Evolutionary conservation across 2,329 filamentous ascomycete genomes (phyloP).

Genomic region (Aureobasidium musti): DNA sequence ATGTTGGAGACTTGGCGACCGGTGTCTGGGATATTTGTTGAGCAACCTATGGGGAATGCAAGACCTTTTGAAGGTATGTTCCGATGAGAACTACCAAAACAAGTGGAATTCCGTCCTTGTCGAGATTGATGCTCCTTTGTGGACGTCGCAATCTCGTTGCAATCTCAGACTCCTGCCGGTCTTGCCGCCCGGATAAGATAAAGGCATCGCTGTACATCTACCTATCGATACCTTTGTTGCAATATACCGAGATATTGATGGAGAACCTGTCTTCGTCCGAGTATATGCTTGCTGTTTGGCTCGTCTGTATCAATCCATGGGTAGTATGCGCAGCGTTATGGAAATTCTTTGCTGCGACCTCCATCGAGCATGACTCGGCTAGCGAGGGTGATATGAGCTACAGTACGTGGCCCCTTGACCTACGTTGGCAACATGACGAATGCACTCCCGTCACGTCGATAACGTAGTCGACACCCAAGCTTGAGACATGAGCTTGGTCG

Average conservation of each 20-base stretch:
- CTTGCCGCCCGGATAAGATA: conserved; percentile 17
- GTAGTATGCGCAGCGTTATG: background rate
- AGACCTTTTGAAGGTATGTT: conserved; percentile 5
- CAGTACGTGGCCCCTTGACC: too few relatives aligned
- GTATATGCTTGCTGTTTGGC: background rate
- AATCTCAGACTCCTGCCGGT: background rate
- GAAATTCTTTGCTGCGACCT: background rate
- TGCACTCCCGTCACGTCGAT: background rate
- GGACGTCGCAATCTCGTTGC: conserved; percentile 21
- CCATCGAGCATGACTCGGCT: background rate
- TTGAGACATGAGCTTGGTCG: background rate
- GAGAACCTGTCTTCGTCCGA: background rate
- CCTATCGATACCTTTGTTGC: background rate
- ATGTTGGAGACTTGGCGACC: background rate
- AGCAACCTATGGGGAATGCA: background rate
- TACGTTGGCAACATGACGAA: background rate
- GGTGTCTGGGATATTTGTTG: conserved; percentile 1
- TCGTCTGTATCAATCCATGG: background rate
- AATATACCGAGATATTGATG: background rate
- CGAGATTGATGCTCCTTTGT: background rate
- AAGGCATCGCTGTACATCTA: background rate
- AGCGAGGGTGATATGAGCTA: background rate
- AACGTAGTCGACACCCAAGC: conserved; percentile 6
- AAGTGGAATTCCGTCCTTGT: background rate
- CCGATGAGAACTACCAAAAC: conserved; percentile 5